Evolutionary conservation across 1,284 basidiomycete genomes (phyloP).

Genomic region (Salmacisia buchloeana): DNA sequence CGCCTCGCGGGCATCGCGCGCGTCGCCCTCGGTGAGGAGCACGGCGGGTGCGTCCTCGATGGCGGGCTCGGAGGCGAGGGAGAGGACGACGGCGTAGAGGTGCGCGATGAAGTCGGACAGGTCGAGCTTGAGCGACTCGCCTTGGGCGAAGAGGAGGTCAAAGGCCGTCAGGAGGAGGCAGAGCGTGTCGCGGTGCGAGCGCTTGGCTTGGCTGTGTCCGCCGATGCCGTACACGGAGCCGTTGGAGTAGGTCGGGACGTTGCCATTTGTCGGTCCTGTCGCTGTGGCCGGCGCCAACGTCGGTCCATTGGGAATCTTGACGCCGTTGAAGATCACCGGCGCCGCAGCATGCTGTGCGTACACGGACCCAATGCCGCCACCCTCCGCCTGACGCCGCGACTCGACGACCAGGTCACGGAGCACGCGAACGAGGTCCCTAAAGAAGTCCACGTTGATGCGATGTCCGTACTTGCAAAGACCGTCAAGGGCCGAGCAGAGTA

Average conservation of each 20-base stretch:
- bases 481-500: constrained; percentile 80
- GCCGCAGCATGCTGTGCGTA: not conserved
- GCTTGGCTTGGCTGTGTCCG: not conserved
- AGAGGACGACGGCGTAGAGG: constrained; percentile 62
- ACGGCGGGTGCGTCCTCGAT: constrained; percentile 52
- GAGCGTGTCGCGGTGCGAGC: constrained; percentile 60
- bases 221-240: not conserved
- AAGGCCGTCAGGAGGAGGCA: constrained; percentile 91
- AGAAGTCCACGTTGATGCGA: constrained; percentile 97
- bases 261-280: no score
- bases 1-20: not conserved
- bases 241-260: not conserved
- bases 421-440: constrained; percentile 85
- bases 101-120: constrained; percentile 78
- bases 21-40: not conserved
- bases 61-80: constrained; percentile 54
- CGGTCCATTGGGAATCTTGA: not conserved
- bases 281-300: not conserved
- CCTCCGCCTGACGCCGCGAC: not conserved
- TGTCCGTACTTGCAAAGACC: constrained; percentile 92
- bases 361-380: constrained; percentile 4
- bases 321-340: not conserved
- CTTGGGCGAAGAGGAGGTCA: constrained; percentile 91
- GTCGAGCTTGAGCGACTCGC: constrained; percentile 95
- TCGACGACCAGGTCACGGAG: constrained; percentile 67